Percentiles rank a stretch among this genome's conserved stretches.
These are phyloP conservation scores for Mikania micrantha DNA, from an alignment of 129 eudicot genomes.

Conservation along the genomic window DNA sequence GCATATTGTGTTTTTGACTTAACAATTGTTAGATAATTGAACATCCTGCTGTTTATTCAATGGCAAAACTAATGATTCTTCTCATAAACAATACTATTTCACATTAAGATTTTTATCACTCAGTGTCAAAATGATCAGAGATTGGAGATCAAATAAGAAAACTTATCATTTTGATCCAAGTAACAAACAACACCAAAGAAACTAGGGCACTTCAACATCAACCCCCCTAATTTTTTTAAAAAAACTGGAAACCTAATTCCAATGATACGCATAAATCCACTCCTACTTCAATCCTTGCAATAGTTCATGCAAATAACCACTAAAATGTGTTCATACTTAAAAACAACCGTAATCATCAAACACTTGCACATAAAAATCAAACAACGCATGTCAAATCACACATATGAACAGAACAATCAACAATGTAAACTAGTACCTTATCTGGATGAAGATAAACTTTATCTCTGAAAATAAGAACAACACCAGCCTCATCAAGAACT, in stretches of 20 bases:
- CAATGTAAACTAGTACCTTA: constrained; percentile 35
- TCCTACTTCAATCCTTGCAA: neutral
- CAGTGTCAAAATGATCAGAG: too few relatives aligned
- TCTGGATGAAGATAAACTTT: constrained; percentile 91
- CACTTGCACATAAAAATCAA: too few relatives aligned
- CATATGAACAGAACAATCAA: neutral
- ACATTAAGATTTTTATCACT: too few relatives aligned
- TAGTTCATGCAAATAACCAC: neutral
- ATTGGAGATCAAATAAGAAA: too few relatives aligned
- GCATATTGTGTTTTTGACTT: too few relatives aligned
- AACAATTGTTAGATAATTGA: too few relatives aligned
- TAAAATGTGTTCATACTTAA: neutral
- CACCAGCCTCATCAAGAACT: constrained; percentile 90
- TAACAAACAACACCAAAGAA: too few relatives aligned
- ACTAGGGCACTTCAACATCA: too few relatives aligned
- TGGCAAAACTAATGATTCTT: neutral
- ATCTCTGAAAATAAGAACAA: constrained; percentile 74
- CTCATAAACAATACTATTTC: neutral
- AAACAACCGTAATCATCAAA: neutral
- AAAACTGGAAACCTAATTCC: neutral
- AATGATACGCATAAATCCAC: neutral
- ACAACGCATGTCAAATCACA: neutral
- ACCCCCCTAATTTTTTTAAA: too few relatives aligned
- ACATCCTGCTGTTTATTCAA: neutral
- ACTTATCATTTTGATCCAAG: neutral